phyloP scores from a whole-genome alignment of 2,329 filamentous ascomycete species.

The Dothidotthia symphoricarpi region DNA sequence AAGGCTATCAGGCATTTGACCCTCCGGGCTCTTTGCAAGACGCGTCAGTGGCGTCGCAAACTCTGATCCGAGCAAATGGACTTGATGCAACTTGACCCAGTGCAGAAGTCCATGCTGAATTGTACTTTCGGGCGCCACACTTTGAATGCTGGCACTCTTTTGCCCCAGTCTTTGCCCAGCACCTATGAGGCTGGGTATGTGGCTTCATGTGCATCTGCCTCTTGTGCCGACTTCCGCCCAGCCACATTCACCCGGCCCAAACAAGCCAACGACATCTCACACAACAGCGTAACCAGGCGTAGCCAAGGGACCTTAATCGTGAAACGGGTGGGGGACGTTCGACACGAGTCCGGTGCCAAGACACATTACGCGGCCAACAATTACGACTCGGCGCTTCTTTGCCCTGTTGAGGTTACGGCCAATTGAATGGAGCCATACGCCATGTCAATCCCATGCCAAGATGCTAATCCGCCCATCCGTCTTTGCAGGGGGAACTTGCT shows the following conservation, averaged over 20 bases:
- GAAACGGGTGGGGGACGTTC: conserved; percentile 23
- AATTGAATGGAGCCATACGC: conserved; percentile 17
- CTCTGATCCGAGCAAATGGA: too few species aligned
- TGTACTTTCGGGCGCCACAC: too few species aligned
- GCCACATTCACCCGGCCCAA: conserved; percentile 4
- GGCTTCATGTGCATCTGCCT: too few species aligned
- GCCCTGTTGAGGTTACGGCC: conserved; percentile 18
- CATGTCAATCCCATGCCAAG: conserved; percentile 30
- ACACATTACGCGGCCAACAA: conserved; percentile 30
- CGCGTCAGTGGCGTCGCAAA: too few species aligned
- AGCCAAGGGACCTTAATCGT: conserved; percentile 21
- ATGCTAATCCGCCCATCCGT: conserved; percentile 31
- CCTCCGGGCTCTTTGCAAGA: too few species aligned
- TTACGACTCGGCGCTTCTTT: conserved; percentile 22
- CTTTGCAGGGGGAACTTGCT: conserved; percentile 34
- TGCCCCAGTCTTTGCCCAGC: too few species aligned
- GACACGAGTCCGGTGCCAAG: conserved; percentile 18
- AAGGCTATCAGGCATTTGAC: too few species aligned
- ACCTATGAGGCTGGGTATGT: too few species aligned
- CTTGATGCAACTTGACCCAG: too few species aligned
- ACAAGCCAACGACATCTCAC: conserved; percentile 13
- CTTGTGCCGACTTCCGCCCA: conserved; percentile 10
- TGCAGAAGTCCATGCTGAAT: too few species aligned
- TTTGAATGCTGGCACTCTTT: too few species aligned
- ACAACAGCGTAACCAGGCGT: not conserved